phyloP scores from a whole-genome alignment of 257 asterid species.

The Solanum stenotomum region DNA sequence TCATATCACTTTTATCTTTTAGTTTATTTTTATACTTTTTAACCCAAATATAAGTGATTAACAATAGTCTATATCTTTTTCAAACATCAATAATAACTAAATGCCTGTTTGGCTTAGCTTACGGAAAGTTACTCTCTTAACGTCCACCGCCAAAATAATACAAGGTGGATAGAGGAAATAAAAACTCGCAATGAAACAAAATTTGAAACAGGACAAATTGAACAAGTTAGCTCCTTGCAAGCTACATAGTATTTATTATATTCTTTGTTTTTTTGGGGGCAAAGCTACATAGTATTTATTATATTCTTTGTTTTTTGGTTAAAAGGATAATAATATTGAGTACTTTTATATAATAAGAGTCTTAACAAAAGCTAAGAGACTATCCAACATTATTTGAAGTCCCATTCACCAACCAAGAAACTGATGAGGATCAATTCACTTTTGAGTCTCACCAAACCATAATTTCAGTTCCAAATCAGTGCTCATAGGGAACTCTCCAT shows the following conservation, averaged over 20 bases:
- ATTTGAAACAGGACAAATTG: not conserved
- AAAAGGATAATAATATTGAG: not conserved
- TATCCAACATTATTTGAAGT: not conserved
- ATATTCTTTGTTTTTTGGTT: not conserved
- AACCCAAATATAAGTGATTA: no score
- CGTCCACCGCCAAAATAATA: no score
- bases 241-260: not conserved
- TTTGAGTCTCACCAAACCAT: not conserved
- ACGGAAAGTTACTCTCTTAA: not conserved
- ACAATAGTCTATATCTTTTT: no score
- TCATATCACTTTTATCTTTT: no score
- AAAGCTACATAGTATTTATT: not conserved
- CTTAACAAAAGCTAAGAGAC: not conserved
- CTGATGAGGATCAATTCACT: constrained; percentile 5
- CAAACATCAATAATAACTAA: no score
- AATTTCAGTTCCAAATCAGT: not conserved
- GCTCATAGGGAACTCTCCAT: not conserved
- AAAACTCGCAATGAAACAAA: no score
- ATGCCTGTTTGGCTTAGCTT: not conserved
- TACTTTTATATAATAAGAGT: not conserved
- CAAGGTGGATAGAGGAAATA: no score
- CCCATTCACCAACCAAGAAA: not conserved
- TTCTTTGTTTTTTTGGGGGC: not conserved
- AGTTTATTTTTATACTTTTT: no score
- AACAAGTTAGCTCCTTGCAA: not conserved